phyloP scores from a whole-genome alignment of 2,329 filamentous ascomycete genomes.

The Alternaria solani region DNA sequence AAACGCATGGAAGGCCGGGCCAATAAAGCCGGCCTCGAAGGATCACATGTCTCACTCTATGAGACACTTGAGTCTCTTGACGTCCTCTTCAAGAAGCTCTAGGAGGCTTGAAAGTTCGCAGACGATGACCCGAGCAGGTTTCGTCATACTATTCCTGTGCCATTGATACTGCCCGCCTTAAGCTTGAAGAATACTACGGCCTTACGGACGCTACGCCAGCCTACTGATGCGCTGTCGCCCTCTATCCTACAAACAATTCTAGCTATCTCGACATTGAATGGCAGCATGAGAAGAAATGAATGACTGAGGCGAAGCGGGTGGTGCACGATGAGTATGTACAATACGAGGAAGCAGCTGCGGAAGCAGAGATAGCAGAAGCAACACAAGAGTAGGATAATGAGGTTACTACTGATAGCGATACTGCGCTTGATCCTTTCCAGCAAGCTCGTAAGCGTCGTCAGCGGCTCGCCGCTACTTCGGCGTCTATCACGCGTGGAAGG shows the following conservation, averaged over 20 bases:
- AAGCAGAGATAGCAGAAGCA: neutral
- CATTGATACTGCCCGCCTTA: neutral
- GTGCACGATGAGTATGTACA: neutral
- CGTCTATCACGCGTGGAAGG: neutral
- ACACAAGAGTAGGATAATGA: neutral
- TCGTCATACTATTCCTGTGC: neutral
- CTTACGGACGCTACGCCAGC: slow-evolving; percentile 1
- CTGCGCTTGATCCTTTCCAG: neutral
- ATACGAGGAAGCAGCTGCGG: neutral
- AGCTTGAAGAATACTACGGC: slow-evolving; percentile 10
- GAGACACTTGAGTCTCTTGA: neutral
- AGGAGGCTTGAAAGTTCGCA: neutral
- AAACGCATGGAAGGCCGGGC: no score
- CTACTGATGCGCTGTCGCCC: neutral
- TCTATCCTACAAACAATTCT: neutral
- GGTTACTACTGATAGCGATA: neutral
- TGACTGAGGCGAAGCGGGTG: neutral
- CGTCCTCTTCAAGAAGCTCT: neutral
- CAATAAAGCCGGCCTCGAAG: no score
- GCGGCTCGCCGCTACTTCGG: neutral
- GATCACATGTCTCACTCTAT: no score
- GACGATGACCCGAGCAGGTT: neutral
- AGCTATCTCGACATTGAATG: neutral
- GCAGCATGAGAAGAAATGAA: neutral
- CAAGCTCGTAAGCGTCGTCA: neutral